Evolutionary conservation across 768 basidiomycete genomes (phyloP), one percentile per base, ranked within the genome.

Genomic region (Psilocybe cyanescens): DNA sequence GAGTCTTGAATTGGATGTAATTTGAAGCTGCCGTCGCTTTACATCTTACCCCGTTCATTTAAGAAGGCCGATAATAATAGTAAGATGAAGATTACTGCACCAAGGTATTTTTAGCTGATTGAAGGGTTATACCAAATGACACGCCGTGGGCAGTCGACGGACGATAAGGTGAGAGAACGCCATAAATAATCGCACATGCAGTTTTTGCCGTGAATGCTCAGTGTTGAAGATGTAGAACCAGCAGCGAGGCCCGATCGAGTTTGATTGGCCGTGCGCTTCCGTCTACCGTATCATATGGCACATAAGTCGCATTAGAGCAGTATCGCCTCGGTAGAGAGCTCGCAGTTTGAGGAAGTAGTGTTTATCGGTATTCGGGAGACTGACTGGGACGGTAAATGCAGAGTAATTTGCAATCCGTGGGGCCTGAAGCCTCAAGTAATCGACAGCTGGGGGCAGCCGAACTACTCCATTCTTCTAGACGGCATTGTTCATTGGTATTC

Each of bases 141-240:
- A 45, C 48, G 45, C 54, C 57, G 53, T 59, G 54, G 49, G 49
- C 39, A 41, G 41, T 59, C 50, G 61, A 57, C 41, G 49, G 50
- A n/a, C 50, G 65, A 66, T 66, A 66, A 63, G 62, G 59, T 66
- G 65, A 66, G 65, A 66, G 59, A 61, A 59, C 11, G 16, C 41
- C 11, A 44, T 12, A 44, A 44, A 44, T 11, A 44, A 44, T 44
- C 7, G 41, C 41, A 19, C 19, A 19, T 19, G 19, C 1, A 19
- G 1, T 19, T 19, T 19, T 19, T 19, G 19, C 19, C 19, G 41
- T 44, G 41, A 5, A 12, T 9, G 14, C 41, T 17, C 14, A 44
- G 37, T 39, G 37, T n/a, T 14, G 41, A 44, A 44, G 33, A 35
- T 7, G 33, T 35, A 35, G 33, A 35, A 35, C 33, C 33, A 35